phyloP scores from a whole-genome alignment of 768 basidiomycete species.

The Gautieria morchelliformis region DNA sequence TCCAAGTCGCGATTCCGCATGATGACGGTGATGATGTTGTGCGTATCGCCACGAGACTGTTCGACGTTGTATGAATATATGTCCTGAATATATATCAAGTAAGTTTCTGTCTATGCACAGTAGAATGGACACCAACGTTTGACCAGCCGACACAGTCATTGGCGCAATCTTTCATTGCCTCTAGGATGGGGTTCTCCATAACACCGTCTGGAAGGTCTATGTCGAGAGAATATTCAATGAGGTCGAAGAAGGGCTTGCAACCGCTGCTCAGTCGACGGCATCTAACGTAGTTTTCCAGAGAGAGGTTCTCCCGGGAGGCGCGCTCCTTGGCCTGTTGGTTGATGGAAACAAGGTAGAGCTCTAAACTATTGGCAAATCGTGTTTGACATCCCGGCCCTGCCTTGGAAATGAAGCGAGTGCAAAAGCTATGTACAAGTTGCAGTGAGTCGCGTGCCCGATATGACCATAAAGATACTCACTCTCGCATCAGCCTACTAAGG shows the following conservation, averaged over 20 bases:
- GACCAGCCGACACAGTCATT: conserved; percentile 10
- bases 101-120: conserved; percentile 24
- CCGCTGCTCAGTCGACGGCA: conserved; percentile 3
- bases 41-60: conserved; percentile 59
- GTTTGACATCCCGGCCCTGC: not conserved
- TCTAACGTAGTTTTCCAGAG: conserved; percentile 11
- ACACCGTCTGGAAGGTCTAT: conserved; percentile 11
- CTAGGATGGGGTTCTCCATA: conserved; percentile 10
- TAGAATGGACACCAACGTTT: conserved; percentile 7
- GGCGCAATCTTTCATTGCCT: conserved; percentile 1
- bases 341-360: not conserved
- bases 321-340: not conserved
- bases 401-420: conserved; percentile 22
- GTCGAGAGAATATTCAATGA: conserved; percentile 10
- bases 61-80: conserved; percentile 42
- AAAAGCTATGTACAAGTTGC: conserved; percentile 22
- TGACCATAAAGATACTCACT: conserved; percentile 17
- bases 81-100: conserved; percentile 47
- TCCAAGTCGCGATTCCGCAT: conserved; percentile 42
- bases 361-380: not conserved
- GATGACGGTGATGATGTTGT: conserved; percentile 64
- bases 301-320: conserved; percentile 27
- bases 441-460: not conserved
- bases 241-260: conserved; percentile 13
- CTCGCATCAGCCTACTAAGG: conserved; percentile 22